Conservation (phyloP, 2,329 filamentous ascomycete genomes). For the Aspergillus cejpii region DNA sequence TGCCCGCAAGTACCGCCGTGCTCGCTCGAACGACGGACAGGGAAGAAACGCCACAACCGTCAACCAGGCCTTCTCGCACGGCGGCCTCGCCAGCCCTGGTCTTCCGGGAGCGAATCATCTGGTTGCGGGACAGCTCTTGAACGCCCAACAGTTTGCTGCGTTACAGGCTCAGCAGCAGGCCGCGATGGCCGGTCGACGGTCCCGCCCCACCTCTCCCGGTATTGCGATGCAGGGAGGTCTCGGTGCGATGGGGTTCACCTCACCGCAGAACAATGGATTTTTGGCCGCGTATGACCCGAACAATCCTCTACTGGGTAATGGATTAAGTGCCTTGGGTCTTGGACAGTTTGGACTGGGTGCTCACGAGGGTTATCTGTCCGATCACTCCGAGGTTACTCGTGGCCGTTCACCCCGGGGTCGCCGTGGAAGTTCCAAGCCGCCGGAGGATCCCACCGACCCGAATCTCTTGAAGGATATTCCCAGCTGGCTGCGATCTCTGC, state of each 20-base stretch:
- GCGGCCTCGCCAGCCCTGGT: slow-evolving; percentile 51
- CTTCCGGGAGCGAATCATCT: slow-evolving; percentile 70
- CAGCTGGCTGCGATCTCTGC: slow-evolving; percentile 86
- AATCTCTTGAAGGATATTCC: slow-evolving; percentile 89
- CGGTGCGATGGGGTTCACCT: slow-evolving; percentile 65
- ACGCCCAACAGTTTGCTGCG: slow-evolving; percentile 74
- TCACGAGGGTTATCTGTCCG: slow-evolving; percentile 83
- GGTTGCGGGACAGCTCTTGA: slow-evolving; percentile 80
- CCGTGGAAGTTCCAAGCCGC: slow-evolving; percentile 91
- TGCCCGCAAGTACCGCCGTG: slow-evolving; percentile 88
- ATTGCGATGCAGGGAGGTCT: slow-evolving; percentile 67
- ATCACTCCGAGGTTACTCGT: slow-evolving; percentile 84
- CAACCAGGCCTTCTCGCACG: slow-evolving; percentile 60
- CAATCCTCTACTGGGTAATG: slow-evolving; percentile 63
- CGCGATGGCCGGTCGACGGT: slow-evolving; percentile 60
- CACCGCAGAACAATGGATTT: slow-evolving; percentile 91
- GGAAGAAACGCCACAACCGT: slow-evolving; percentile 37
- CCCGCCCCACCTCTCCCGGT: slow-evolving; percentile 82
- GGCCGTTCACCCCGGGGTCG: slow-evolving; percentile 88
- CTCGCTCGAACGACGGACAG: slow-evolving; percentile 75
- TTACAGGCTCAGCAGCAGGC: slow-evolving; percentile 62
- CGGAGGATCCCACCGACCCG: slow-evolving; percentile 92
- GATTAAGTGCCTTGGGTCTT: slow-evolving; percentile 64
- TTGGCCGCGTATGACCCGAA: slow-evolving; percentile 74
- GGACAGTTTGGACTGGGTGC: slow-evolving; percentile 63